Conservation (phyloP, 2,329 filamentous ascomycete genomes). For the Nemania sp. region DNA sequence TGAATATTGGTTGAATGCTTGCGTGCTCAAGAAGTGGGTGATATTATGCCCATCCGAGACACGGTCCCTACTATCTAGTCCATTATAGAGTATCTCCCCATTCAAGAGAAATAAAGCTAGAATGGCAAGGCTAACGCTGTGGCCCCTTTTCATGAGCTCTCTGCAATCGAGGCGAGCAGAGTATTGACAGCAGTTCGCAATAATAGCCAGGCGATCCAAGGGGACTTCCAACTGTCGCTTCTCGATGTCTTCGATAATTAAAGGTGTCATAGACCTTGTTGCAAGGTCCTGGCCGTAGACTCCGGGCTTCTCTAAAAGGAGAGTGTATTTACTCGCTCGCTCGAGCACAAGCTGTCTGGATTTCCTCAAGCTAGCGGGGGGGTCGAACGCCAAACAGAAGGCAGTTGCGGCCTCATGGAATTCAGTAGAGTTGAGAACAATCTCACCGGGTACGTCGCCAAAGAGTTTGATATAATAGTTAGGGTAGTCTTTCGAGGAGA, state of each 20-base stretch:
- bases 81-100: slow-evolving; percentile 30
- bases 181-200: slow-evolving; percentile 33
- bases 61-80: neutral
- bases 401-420: slow-evolving; percentile 12
- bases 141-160: neutral
- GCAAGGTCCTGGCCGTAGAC: neutral
- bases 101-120: slow-evolving; percentile 29
- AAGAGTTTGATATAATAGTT: slow-evolving; percentile 9
- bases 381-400: slow-evolving; percentile 9
- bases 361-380: neutral
- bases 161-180: slow-evolving; percentile 4
- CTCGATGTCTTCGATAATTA: slow-evolving; percentile 10
- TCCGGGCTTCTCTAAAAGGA: slow-evolving; percentile 2
- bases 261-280: slow-evolving; percentile 3
- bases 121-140: slow-evolving; percentile 28
- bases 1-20: slow-evolving; percentile 6
- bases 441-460: slow-evolving; percentile 37
- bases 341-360: neutral
- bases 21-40: neutral
- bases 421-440: slow-evolving; percentile 11
- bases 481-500: slow-evolving; percentile 34
- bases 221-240: slow-evolving; percentile 1
- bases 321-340: slow-evolving; percentile 1
- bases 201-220: slow-evolving; percentile 24
- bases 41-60: neutral